Evolutionary conservation across 805 yeast species (phyloP).

Genomic region (Sporopachydermia quercuum): DNA sequence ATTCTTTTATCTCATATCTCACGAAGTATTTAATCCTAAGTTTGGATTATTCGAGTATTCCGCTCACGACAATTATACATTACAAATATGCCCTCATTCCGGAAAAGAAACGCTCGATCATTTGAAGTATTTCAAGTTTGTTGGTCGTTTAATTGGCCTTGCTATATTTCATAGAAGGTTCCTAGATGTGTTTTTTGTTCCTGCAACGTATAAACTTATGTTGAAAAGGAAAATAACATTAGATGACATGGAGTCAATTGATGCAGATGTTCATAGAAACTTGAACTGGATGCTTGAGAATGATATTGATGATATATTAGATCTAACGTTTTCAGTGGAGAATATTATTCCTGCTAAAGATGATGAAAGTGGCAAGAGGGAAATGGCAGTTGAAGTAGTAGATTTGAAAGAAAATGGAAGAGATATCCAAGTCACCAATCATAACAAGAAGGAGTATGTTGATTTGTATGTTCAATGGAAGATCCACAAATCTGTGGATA

Average conservation of each 20-base stretch:
- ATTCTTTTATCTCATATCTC: slow-evolving; percentile 89
- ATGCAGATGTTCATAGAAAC: slow-evolving; percentile 89
- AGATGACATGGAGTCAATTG: slow-evolving; percentile 98
- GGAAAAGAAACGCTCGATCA: slow-evolving; percentile 90
- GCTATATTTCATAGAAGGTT: slow-evolving; percentile 98
- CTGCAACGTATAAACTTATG: slow-evolving; percentile 97
- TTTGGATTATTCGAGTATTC: slow-evolving; percentile 95
- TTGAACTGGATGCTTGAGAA: slow-evolving; percentile 93
- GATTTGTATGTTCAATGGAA: slow-evolving; percentile 94
- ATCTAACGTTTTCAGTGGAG: slow-evolving; percentile 68
- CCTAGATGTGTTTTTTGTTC: slow-evolving; percentile 95
- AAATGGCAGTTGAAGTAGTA: slow-evolving; percentile 72
- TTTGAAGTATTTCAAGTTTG: slow-evolving; percentile 91
- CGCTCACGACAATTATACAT: slow-evolving; percentile 93
- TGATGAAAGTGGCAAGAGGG: slow-evolving; percentile 92
- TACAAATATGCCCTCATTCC: slow-evolving; percentile 95
- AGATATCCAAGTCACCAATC: slow-evolving; percentile 84
- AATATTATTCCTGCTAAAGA: slow-evolving; percentile 42
- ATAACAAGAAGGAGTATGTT: slow-evolving; percentile 88
- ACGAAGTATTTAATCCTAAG: slow-evolving; percentile 97
- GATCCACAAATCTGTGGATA: slow-evolving; percentile 83
- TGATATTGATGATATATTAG: slow-evolving; percentile 78
- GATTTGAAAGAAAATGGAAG: slow-evolving; percentile 85
- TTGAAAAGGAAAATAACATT: slow-evolving; percentile 84
- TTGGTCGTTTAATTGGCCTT: slow-evolving; percentile 95